phyloP scores from a whole-genome alignment of 2,329 filamentous ascomycete genomes.

The Pseudogymnoascus sp. region DNA sequence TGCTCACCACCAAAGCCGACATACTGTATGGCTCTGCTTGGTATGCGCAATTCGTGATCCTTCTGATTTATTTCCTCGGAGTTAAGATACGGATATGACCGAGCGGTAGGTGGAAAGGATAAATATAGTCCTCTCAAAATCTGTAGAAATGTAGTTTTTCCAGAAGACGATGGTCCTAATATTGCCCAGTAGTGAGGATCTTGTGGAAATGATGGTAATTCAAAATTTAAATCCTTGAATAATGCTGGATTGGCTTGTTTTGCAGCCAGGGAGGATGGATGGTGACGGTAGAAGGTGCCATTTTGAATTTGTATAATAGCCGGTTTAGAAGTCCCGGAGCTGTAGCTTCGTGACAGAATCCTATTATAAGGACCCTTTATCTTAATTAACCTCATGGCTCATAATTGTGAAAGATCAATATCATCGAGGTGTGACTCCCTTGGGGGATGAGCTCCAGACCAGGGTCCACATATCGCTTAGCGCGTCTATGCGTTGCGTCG shows the following conservation, averaged over 20 bases:
- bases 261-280: slow-evolving; percentile 50
- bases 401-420: neutral
- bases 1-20: slow-evolving; percentile 82
- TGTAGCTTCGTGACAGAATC: neutral
- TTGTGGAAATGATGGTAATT: slow-evolving; percentile 51
- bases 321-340: slow-evolving; percentile 25
- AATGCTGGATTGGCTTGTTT: slow-evolving; percentile 56
- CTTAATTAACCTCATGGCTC: slow-evolving; percentile 8
- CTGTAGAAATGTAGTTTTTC: slow-evolving; percentile 77
- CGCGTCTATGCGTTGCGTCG: slow-evolving; percentile 8
- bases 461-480: slow-evolving; percentile 12
- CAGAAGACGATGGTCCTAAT: slow-evolving; percentile 68
- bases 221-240: slow-evolving; percentile 65
- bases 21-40: slow-evolving; percentile 69
- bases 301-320: slow-evolving; percentile 67
- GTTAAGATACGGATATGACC: slow-evolving; percentile 72
- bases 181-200: slow-evolving; percentile 68
- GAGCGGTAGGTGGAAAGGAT: slow-evolving; percentile 65
- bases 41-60: slow-evolving; percentile 46
- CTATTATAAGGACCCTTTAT: neutral
- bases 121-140: slow-evolving; percentile 69
- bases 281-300: slow-evolving; percentile 75
- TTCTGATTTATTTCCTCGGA: slow-evolving; percentile 42
- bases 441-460: slow-evolving; percentile 16
- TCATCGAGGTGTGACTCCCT: slow-evolving; percentile 13